Percentiles rank a stretch among this genome's conserved stretches.
Evolutionary conservation across 108 stramenopile genomes (phyloP).

Genomic region (Schizochytrium sp.): DNA sequence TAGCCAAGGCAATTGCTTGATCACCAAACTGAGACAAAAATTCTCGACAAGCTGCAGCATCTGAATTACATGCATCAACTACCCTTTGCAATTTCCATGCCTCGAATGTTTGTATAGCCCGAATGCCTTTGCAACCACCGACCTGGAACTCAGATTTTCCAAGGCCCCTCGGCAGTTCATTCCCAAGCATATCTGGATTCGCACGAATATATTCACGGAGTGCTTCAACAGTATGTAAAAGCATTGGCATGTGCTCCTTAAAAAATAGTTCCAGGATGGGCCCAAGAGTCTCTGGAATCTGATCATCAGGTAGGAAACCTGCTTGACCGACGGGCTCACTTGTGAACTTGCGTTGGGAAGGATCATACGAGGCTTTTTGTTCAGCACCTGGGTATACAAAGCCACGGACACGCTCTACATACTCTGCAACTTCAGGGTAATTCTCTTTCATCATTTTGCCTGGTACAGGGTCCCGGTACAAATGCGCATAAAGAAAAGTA

Average conservation of each 20-base stretch:
- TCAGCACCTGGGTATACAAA: not conserved
- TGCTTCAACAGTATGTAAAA: not conserved
- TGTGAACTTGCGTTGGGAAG: not conserved
- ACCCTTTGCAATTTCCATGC: constrained; percentile 25
- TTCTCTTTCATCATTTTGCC: constrained; percentile 13
- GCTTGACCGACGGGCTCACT: not conserved
- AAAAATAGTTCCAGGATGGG: not conserved
- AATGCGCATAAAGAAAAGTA: not conserved
- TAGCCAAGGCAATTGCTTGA: not conserved
- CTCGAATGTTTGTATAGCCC: not conserved
- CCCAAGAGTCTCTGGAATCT: not conserved
- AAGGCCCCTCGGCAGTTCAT: not conserved
- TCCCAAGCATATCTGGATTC: not conserved
- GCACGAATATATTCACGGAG: not conserved
- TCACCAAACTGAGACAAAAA: not conserved
- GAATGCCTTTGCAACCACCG: not conserved
- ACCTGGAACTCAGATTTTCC: not conserved
- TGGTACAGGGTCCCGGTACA: constrained; percentile 15
- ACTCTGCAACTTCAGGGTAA: not conserved
- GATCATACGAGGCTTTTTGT: not conserved
- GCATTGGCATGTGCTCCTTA: not conserved
- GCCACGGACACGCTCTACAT: constrained; percentile 18
- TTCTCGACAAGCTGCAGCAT: not conserved
- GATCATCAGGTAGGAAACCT: not conserved
- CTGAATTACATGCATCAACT: not conserved